Percentiles rank a stretch among this genome's conserved stretches.
phyloP scores from a whole-genome alignment of 345 rosid genomes.

The Aethionema arabicum region DNA sequence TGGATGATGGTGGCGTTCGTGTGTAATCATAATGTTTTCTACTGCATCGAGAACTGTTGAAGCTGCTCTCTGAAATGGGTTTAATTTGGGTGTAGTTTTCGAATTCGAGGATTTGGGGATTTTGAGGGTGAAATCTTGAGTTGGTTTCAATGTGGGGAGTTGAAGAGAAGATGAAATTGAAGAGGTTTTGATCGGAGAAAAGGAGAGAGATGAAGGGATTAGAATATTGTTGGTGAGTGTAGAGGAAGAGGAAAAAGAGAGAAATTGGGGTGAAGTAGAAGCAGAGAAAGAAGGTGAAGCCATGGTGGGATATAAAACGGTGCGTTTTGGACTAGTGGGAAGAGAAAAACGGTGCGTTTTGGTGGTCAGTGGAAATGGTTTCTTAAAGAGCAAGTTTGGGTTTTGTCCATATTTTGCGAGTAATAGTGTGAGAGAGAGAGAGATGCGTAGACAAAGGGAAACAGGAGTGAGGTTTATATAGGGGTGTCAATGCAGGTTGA shows the following conservation, averaged over 20 bases:
- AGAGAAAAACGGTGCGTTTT: slow-evolving; percentile 24
- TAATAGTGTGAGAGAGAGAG: background rate
- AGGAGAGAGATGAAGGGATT: slow-evolving; percentile 28
- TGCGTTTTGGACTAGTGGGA: background rate
- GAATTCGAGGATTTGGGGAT: slow-evolving; percentile 26
- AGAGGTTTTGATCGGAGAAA: slow-evolving; percentile 7
- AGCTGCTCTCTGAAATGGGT: slow-evolving; percentile 55
- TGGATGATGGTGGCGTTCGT: slow-evolving; percentile 48
- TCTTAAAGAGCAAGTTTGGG: slow-evolving; percentile 34
- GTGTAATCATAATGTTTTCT: slow-evolving; percentile 54
- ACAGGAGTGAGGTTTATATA: slow-evolving; percentile 12
- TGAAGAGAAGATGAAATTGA: slow-evolving; percentile 42
- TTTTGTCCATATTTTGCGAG: slow-evolving; percentile 21
- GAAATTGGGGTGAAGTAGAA: slow-evolving; percentile 19
- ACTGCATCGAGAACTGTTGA: slow-evolving; percentile 56
- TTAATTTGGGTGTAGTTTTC: slow-evolving; percentile 36
- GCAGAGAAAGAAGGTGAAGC: slow-evolving; percentile 24
- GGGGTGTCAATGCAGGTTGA: too few relatives aligned
- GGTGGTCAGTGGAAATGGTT: background rate
- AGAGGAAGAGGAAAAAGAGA: slow-evolving; percentile 24
- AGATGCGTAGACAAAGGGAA: background rate
- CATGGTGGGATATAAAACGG: slow-evolving; percentile 5
- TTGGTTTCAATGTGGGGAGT: slow-evolving; percentile 32
- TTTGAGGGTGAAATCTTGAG: slow-evolving; percentile 13
- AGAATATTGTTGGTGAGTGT: slow-evolving; percentile 20